Evolutionary conservation across 2,329 filamentous ascomycete species (phyloP).

Genomic region (Sordariomycetes sp.): DNA sequence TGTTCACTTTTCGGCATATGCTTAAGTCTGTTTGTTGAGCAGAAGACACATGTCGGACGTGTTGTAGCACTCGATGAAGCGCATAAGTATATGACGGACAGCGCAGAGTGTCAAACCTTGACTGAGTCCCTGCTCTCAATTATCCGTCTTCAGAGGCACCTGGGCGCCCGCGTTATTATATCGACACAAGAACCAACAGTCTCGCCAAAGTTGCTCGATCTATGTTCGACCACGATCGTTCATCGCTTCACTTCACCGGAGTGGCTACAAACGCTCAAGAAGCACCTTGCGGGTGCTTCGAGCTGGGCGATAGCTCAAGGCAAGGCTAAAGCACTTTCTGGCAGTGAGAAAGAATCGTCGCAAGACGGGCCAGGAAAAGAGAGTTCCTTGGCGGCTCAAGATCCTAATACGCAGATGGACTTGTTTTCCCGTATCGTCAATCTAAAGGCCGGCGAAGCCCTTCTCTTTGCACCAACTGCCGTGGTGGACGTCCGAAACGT

Average conservation of each 20-base stretch:
- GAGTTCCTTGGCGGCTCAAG: neutral
- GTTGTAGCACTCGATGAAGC: constrained; percentile 69
- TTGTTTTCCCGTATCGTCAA: constrained; percentile 33
- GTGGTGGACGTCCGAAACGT: constrained; percentile 15
- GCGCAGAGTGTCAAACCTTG: constrained; percentile 43
- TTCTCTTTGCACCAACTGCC: constrained; percentile 36
- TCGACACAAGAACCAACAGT: constrained; percentile 73
- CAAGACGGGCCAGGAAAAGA: too few relatives aligned
- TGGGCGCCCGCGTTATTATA: constrained; percentile 57
- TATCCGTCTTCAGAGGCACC: constrained; percentile 64
- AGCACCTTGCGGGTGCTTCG: constrained; percentile 32
- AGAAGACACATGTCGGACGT: constrained; percentile 34
- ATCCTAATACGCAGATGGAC: constrained; percentile 8
- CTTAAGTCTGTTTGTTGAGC: constrained; percentile 55
- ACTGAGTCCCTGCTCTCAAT: constrained; percentile 53
- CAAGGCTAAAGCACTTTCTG: too few relatives aligned
- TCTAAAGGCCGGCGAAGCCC: constrained; percentile 32
- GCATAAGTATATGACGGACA: constrained; percentile 62
- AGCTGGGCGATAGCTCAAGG: neutral
- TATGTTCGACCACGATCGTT: constrained; percentile 63
- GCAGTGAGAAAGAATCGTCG: too few relatives aligned
- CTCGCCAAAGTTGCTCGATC: constrained; percentile 56
- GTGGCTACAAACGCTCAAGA: constrained; percentile 41
- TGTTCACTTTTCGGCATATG: constrained; percentile 68
- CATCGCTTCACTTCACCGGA: constrained; percentile 62